Evolutionary conservation across 106 monocot species (phyloP), one percentile per base, ranked within the genome.

Genomic region (Triglochin maritima): DNA sequence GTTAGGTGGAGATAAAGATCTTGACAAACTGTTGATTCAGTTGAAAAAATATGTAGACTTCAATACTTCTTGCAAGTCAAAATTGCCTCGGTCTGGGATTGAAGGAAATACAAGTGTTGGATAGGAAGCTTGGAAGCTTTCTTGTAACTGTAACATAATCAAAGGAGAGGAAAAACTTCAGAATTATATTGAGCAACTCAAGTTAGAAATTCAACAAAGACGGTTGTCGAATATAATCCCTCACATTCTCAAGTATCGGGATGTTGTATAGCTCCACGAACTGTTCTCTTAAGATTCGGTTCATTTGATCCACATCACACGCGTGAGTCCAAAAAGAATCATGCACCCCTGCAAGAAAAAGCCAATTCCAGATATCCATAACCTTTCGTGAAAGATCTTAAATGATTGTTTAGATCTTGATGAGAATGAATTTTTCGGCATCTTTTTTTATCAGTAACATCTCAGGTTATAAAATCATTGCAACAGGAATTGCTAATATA

Each of bases 251-350:
- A 44, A 93, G 84, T 62, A 93, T 72, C 11, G 88, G 89, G 76
- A 78, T 80, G 57, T 64, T 73, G 78, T 93, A 89, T 42, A 93
- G 89, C 61, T 84, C 84, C 64, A 93, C 93, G 72, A 93, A 93
- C 69, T 89, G 79, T 57, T 93, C 86, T 13, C 93, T 79, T 68
- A 93, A 64, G 50, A 89, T 89, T 49, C 64, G 65, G 50, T 86
- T 93, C 93, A 89, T 89, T 60, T 70, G 72, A 71, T 93, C 89
- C 46, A 93, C 93, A 70, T 93, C 89, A 60, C 89, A 82, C 7
- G 93, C 89, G 75, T 93, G 89, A 9, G 86, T 89, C 93, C 93
- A 93, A 69, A 86, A 89, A 8, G 93, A 93, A 76, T 93, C 93
- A 44, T 93, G 93, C 4, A 93, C 89, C 45, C 89, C 93, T 92